phyloP scores from a whole-genome alignment of 2,329 filamentous ascomycete species.

The Fusarium verticillioides region DNA sequence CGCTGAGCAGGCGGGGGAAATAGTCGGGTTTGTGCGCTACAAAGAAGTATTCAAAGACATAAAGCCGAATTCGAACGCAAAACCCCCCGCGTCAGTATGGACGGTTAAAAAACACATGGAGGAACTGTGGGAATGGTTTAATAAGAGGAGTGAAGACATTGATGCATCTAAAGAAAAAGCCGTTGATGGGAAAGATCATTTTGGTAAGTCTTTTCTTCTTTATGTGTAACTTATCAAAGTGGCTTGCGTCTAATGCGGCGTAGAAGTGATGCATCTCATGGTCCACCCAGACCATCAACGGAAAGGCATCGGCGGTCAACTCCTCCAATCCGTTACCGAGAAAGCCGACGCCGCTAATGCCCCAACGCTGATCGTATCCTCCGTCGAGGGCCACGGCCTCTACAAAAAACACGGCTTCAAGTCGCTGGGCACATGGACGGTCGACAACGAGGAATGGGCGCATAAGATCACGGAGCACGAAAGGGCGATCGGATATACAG shows the following conservation, averaged over 20 bases:
- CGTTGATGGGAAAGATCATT: slow-evolving; percentile 24
- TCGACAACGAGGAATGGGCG: slow-evolving; percentile 39
- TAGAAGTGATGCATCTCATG: slow-evolving; percentile 42
- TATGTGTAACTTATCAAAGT: neutral
- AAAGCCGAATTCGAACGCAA: slow-evolving; percentile 21
- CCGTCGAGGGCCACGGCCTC: slow-evolving; percentile 26
- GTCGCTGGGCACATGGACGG: slow-evolving; percentile 26
- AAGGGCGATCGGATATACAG: slow-evolving; percentile 16
- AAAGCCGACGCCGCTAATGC: slow-evolving; percentile 26
- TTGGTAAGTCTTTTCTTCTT: slow-evolving; percentile 14
- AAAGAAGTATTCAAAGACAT: neutral
- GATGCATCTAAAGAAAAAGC: slow-evolving; percentile 29
- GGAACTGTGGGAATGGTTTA: slow-evolving; percentile 36
- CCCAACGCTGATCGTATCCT: slow-evolving; percentile 31
- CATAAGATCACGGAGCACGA: slow-evolving; percentile 24
- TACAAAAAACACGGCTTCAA: slow-evolving; percentile 33
- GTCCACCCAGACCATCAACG: slow-evolving; percentile 38
- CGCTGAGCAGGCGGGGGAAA: slow-evolving; percentile 25
- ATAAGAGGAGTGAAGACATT: slow-evolving; percentile 27
- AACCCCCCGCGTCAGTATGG: neutral
- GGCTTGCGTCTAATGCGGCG: slow-evolving; percentile 1
- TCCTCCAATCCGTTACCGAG: slow-evolving; percentile 25
- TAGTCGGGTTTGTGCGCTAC: slow-evolving; percentile 38
- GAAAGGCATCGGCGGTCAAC: slow-evolving; percentile 32
- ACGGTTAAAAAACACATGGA: slow-evolving; percentile 34